Evolutionary conservation across 2,329 filamentous ascomycete species (phyloP).

Genomic region (Ophiostoma tasmaniense): DNA sequence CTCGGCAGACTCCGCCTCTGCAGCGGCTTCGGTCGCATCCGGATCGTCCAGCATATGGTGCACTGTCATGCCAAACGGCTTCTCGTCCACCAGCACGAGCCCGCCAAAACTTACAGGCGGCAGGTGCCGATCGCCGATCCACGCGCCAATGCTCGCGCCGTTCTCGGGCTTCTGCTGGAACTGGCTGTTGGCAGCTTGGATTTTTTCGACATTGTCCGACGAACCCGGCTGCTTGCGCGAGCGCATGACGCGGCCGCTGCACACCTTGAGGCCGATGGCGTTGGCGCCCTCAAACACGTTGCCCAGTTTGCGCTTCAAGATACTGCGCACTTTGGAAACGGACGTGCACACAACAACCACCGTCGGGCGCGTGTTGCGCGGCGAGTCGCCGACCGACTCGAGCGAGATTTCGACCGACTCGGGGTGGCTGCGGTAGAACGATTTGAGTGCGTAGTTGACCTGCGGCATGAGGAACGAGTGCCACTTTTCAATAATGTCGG

Average conservation of each 20-base stretch:
- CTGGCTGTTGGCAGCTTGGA: constrained; percentile 55
- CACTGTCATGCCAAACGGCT: constrained; percentile 88
- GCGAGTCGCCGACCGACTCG: constrained; percentile 62
- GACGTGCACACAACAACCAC: constrained; percentile 71
- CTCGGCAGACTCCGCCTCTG: not conserved
- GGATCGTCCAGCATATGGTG: constrained; percentile 88
- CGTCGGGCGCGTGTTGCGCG: constrained; percentile 58
- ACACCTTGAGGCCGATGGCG: constrained; percentile 25
- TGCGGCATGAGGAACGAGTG: constrained; percentile 62
- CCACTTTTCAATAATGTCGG: constrained; percentile 61
- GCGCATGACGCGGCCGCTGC: constrained; percentile 24
- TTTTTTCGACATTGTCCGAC: constrained; percentile 25
- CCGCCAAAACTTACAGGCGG: constrained; percentile 89
- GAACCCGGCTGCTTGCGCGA: constrained; percentile 15
- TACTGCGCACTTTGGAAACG: constrained; percentile 61
- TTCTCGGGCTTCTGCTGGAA: constrained; percentile 74
- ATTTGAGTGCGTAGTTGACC: constrained; percentile 60
- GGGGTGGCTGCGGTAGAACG: constrained; percentile 62
- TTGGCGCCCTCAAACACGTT: constrained; percentile 55
- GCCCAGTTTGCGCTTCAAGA: constrained; percentile 60
- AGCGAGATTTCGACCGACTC: constrained; percentile 74
- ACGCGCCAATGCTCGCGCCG: constrained; percentile 89
- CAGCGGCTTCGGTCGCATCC: constrained; percentile 30
- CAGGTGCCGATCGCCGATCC: constrained; percentile 73
- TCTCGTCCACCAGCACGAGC: constrained; percentile 73